Conservation (phyloP, 2,329 filamentous ascomycete species). For the Colletotrichum echinochloae region DNA sequence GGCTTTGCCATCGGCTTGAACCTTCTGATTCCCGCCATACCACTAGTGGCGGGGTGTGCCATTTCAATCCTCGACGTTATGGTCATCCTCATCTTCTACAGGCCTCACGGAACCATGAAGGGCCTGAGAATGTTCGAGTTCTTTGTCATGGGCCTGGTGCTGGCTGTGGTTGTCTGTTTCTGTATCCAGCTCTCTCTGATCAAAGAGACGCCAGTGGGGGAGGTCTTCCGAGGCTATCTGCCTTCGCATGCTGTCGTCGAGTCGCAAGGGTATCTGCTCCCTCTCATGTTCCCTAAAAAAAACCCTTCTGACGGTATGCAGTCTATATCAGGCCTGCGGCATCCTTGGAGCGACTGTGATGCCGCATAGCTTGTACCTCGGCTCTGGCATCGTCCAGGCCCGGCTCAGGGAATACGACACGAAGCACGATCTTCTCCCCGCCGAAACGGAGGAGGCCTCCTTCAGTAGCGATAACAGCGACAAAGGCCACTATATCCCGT, state of each 20-base stretch:
- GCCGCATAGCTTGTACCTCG: slow-evolving; percentile 77
- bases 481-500: slow-evolving; percentile 75
- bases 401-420: slow-evolving; percentile 73
- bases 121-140: slow-evolving; percentile 73
- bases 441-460: slow-evolving; percentile 45
- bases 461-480: slow-evolving; percentile 46
- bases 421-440: slow-evolving; percentile 64
- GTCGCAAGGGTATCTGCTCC: slow-evolving; percentile 57
- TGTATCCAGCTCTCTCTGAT: slow-evolving; percentile 77
- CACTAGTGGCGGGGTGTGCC: slow-evolving; percentile 75
- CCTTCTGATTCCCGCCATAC: slow-evolving; percentile 71
- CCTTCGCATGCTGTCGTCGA: slow-evolving; percentile 70
- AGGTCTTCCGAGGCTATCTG: slow-evolving; percentile 74
- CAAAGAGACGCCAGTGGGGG: slow-evolving; percentile 62
- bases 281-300: slow-evolving; percentile 44
- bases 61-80: slow-evolving; percentile 77
- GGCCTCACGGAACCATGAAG: slow-evolving; percentile 68
- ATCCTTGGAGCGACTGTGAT: slow-evolving; percentile 83
- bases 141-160: slow-evolving; percentile 71
- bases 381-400: slow-evolving; percentile 76
- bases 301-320: slow-evolving; percentile 41
- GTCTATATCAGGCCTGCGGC: slow-evolving; percentile 77
- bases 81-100: slow-evolving; percentile 75
- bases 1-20: slow-evolving; percentile 78
- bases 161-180: slow-evolving; percentile 78